Conservation (phyloP, 169 alveolate genomes). For the Plasmodium adleri region DNA sequence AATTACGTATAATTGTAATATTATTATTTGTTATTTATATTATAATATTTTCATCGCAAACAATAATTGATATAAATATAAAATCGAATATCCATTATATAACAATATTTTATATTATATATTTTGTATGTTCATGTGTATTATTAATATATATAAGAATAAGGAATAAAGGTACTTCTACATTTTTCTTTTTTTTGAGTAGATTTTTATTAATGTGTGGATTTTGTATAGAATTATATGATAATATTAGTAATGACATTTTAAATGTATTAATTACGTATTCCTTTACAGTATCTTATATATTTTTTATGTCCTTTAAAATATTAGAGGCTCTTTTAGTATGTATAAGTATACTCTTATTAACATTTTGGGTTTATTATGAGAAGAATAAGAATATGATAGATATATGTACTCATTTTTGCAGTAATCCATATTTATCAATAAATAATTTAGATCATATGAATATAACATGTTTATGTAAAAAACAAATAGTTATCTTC, state of each 20-base stretch:
- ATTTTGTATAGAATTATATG: slow-evolving; percentile 44
- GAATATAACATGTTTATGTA: slow-evolving; percentile 57
- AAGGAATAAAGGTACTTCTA: slow-evolving; percentile 27
- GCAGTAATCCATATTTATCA: slow-evolving; percentile 74
- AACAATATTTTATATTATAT: slow-evolving; percentile 2
- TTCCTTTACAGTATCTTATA: slow-evolving; percentile 52
- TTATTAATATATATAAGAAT: slow-evolving; percentile 15
- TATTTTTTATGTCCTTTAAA: slow-evolving; percentile 71
- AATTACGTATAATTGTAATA: slow-evolving; percentile 44
- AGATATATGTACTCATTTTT: slow-evolving; percentile 50
- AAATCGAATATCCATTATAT: background rate
- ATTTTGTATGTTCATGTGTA: slow-evolving; percentile 9
- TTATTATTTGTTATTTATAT: slow-evolving; percentile 29
- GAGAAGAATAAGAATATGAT: slow-evolving; percentile 62
- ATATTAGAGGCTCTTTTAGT: slow-evolving; percentile 50
- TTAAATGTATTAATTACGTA: slow-evolving; percentile 35
- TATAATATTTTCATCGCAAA: slow-evolving; percentile 17
- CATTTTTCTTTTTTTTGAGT: slow-evolving; percentile 29
- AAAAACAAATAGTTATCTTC: slow-evolving; percentile 60
- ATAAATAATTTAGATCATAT: slow-evolving; percentile 12
- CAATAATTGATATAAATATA: background rate
- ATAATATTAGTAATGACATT: slow-evolving; percentile 32
- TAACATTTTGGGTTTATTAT: slow-evolving; percentile 31
- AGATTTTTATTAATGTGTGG: slow-evolving; percentile 42
- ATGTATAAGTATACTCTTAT: background rate